Evolutionary conservation across 352 stramenopile genomes (phyloP).

Genomic region (Phytophthora uliginosa): DNA sequence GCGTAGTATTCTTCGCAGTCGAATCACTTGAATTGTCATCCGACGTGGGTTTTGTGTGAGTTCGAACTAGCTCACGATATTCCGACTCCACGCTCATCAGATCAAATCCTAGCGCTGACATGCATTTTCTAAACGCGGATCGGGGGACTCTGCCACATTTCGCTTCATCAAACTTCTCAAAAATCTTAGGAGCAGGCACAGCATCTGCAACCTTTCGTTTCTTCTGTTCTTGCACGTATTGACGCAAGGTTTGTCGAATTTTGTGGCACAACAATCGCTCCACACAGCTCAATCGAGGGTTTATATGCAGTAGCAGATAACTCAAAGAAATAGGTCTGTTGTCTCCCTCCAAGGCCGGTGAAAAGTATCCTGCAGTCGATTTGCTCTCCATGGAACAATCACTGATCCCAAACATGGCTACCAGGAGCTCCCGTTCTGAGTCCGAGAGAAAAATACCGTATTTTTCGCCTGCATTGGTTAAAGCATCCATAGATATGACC

Average conservation of each 20-base stretch:
- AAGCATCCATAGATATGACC: constrained; percentile 14
- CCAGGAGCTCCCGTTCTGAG: constrained; percentile 35
- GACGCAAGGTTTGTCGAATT: constrained; percentile 60
- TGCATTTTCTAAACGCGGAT: constrained; percentile 73
- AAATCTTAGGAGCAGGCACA: constrained; percentile 46
- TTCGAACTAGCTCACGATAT: constrained; percentile 53
- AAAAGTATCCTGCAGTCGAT: neutral
- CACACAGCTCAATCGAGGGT: constrained; percentile 58
- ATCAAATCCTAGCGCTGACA: constrained; percentile 75
- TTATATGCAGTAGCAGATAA: constrained; percentile 67
- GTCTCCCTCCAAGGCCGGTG: neutral
- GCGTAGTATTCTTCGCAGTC: neutral
- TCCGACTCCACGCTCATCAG: constrained; percentile 69
- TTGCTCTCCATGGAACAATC: constrained; percentile 1
- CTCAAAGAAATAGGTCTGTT: constrained; percentile 43
- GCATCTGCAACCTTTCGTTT: constrained; percentile 26
- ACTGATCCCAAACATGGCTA: constrained; percentile 25
- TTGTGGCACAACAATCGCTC: constrained; percentile 75
- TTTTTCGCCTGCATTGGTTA: constrained; percentile 37
- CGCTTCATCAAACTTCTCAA: constrained; percentile 66
- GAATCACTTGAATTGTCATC: constrained; percentile 17
- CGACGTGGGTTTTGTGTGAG: constrained; percentile 18
- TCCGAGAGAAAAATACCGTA: constrained; percentile 50
- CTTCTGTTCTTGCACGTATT: constrained; percentile 42
- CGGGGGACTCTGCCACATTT: constrained; percentile 58